Evolutionary conservation across 106 monocot species (phyloP).

Genomic region (Xerophyta viscosa): DNA sequence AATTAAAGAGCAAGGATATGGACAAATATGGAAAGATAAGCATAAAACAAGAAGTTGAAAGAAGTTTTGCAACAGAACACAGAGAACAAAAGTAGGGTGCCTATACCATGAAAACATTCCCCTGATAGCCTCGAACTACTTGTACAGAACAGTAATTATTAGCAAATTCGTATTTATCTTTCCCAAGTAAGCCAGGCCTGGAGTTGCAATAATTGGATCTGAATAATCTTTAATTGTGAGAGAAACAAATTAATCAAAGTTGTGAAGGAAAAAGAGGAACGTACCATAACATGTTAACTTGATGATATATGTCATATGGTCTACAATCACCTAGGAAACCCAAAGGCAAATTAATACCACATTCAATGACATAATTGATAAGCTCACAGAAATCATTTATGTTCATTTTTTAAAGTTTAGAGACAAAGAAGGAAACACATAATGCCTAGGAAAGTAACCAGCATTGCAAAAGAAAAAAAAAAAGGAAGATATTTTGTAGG

Average conservation of each 20-base stretch:
- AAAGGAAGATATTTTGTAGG: too few relatives aligned
- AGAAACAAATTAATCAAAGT: too few relatives aligned
- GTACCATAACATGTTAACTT: conserved; percentile 90
- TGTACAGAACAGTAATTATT: conserved; percentile 68
- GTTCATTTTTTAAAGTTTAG: too few relatives aligned
- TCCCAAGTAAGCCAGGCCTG: conserved; percentile 86
- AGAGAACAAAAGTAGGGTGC: not conserved
- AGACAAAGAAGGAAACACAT: too few relatives aligned
- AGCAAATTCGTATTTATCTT: conserved; percentile 95
- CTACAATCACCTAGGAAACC: conserved; percentile 61
- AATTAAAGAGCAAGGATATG: not conserved
- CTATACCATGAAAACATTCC: conserved; percentile 60
- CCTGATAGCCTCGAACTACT: conserved; percentile 38
- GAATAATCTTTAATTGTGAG: too few relatives aligned
- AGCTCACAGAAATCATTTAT: too few relatives aligned
- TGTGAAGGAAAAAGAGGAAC: conserved; percentile 4
- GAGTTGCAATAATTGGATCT: too few relatives aligned
- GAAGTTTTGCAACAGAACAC: too few relatives aligned
- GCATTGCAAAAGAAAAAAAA: too few relatives aligned
- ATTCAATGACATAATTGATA: not conserved
- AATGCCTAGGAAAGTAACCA: too few relatives aligned
- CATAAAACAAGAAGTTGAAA: too few relatives aligned
- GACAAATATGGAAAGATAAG: too few relatives aligned
- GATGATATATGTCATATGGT: conserved; percentile 97
- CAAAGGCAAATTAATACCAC: conserved; percentile 10